Base-by-base conservation (phyloP, 441 rosid genomes). In the Pelargonium australe region DNA sequence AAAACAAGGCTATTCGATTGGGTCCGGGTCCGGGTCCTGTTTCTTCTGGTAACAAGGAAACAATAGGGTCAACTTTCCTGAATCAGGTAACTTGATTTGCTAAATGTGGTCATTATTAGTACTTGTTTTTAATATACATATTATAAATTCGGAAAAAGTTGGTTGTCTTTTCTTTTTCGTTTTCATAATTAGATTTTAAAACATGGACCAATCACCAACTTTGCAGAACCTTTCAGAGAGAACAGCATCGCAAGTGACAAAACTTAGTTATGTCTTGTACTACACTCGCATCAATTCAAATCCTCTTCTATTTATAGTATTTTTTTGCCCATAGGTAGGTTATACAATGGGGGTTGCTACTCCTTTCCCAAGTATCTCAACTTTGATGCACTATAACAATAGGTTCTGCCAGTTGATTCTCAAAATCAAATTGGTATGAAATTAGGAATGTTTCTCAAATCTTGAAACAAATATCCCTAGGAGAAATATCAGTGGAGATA, bases 11-110 rank as follows among this genome's bases (percentile, higher is more conserved):
- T 72, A 71, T 68, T 68, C 78, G 66, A 47, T 60, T 69, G 31
- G 31, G 31, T 25, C 31, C 31, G 31, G 31, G 31, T 20, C 31
- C 31, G 43, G 79, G 71, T 65, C 57, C 72, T 70, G 78, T 66
- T 69, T 70, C 83, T 72, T 63, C 78, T 43, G 78, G 75, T 62
- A 80, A 82, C 51, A 82, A 85, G 73, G 95, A 88, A 82, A 80
- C 84, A 47, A 86, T 74, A 73, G 98, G 97, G 72, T 81, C 97
- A 68, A 82, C 79, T 61, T 95, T 89, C 84, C 83, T 95, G 68
- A 75, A 71, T 72, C 91, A 90, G 91, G 99, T 95, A 70, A 75
- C 65, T 28, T 64, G 20, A 14, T 51, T 37, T 14, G 16, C 28
- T 57, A 57, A 57, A 57, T 19, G 5, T 57, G 23, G 1, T 57